A percentile compares a stretch with the other conserved stretches of the same genome.
Evolutionary conservation across 148 eudicot genomes (phyloP).

Genomic region (Rhododendron vialii): DNA sequence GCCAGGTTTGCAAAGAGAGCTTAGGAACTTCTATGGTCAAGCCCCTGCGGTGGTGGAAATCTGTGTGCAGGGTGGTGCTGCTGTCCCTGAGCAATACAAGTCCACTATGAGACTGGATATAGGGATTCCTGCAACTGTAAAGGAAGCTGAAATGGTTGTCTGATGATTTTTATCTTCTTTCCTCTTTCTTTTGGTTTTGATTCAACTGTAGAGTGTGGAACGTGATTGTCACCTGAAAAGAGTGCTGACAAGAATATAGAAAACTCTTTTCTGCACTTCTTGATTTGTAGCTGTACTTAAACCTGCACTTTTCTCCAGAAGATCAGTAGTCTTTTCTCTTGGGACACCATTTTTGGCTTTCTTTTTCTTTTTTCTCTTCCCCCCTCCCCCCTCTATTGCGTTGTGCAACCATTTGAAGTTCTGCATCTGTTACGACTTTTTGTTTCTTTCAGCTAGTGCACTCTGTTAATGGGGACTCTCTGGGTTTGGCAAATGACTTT

Average conservation of each 20-base stretch:
- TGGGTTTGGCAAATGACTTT: slow-evolving; percentile 93
- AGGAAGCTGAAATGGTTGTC: slow-evolving; percentile 95
- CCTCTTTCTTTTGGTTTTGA: background rate
- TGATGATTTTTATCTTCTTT: slow-evolving; percentile 19
- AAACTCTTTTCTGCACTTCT: background rate
- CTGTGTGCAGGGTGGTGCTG: slow-evolving; percentile 89
- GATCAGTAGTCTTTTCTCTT: background rate
- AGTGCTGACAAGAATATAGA: background rate
- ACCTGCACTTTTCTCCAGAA: background rate
- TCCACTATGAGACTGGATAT: slow-evolving; percentile 94
- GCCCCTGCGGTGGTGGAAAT: slow-evolving; percentile 94
- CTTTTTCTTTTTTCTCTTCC: background rate
- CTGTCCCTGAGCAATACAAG: slow-evolving; percentile 71
- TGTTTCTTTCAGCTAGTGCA: slow-evolving; percentile 82
- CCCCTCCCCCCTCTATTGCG: background rate
- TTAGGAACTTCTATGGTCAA: slow-evolving; percentile 88
- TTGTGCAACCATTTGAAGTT: background rate
- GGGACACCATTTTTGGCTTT: background rate
- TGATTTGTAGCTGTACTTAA: background rate
- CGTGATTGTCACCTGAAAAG: background rate
- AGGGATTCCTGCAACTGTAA: slow-evolving; percentile 68
- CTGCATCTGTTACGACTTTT: slow-evolving; percentile 1
- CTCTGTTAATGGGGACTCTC: slow-evolving; percentile 94
- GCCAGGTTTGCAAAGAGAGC: slow-evolving; percentile 53
- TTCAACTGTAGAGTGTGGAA: background rate